Evolutionary conservation across 2,329 filamentous ascomycete species (phyloP).

Genomic region (Aureobasidium sp.): DNA sequence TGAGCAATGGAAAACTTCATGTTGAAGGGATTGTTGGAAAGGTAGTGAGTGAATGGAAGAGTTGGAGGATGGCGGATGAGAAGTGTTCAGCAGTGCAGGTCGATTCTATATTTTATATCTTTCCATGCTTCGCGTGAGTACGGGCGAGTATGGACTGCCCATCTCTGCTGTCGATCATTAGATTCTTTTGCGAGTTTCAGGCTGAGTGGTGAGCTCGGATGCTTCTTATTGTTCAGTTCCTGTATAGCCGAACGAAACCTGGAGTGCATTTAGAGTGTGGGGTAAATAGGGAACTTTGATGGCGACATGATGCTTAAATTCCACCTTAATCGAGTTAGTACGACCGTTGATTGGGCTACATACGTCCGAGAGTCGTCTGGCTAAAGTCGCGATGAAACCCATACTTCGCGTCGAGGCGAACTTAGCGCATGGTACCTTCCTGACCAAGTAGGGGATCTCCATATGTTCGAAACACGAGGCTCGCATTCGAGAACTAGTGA

Average conservation of each 20-base stretch:
- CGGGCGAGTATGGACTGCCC: neutral
- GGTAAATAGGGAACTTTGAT: neutral
- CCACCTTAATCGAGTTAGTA: neutral
- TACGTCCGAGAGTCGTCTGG: constrained; percentile 2
- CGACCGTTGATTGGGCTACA: neutral
- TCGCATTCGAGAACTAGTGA: constrained; percentile 3
- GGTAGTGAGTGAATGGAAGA: constrained; percentile 1
- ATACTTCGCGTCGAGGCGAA: neutral
- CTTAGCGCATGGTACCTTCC: neutral
- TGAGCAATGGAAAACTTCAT: constrained; percentile 13
- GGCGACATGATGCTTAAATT: constrained; percentile 6
- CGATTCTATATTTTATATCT: neutral
- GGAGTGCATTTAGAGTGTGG: constrained; percentile 7
- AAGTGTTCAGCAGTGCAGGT: neutral
- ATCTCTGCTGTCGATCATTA: constrained; percentile 1
- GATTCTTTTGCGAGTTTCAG: neutral
- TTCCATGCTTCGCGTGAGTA: neutral
- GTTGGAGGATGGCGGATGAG: neutral
- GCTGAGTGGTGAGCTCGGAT: constrained; percentile 3
- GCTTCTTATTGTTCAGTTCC: neutral
- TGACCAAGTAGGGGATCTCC: neutral
- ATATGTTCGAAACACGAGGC: constrained; percentile 2
- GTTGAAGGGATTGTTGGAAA: neutral
- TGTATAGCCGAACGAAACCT: constrained; percentile 9
- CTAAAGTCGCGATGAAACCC: constrained; percentile 7